Percentiles rank a stretch among this genome's conserved stretches.
Conservation (phyloP, 2,329 filamentous ascomycete species). For the Fusarium secorum region DNA sequence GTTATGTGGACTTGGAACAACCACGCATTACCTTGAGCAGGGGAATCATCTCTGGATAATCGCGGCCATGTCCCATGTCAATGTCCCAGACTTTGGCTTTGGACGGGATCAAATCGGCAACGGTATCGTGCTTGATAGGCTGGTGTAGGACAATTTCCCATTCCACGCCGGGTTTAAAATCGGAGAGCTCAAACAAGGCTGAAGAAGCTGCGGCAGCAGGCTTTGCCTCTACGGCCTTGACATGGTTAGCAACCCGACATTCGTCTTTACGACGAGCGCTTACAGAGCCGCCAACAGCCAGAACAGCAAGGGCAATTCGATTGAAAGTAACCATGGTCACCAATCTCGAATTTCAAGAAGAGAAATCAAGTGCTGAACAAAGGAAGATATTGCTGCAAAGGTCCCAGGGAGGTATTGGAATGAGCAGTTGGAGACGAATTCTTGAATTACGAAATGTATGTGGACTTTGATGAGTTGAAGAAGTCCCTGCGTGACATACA, state of each 20-base stretch:
- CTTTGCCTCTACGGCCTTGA: constrained; percentile 7
- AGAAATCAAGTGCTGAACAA: not conserved
- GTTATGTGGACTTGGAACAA: not conserved
- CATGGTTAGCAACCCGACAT: constrained; percentile 6
- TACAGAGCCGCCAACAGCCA: constrained; percentile 22
- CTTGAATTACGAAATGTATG: not conserved
- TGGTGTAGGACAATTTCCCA: constrained; percentile 46
- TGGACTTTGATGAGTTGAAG: not conserved
- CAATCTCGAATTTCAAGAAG: not conserved
- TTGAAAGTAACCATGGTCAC: constrained; percentile 30
- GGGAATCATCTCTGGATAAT: constrained; percentile 41
- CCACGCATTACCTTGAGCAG: constrained; percentile 38
- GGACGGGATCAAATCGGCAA: constrained; percentile 38
- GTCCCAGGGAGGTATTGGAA: not conserved
- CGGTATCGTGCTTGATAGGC: constrained; percentile 41
- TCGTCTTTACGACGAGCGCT: constrained; percentile 20
- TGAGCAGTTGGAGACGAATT: not conserved
- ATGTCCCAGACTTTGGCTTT: constrained; percentile 45
- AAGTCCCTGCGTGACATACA: not conserved
- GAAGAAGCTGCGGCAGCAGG: not conserved
- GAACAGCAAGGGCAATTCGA: constrained; percentile 16
- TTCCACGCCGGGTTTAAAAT: constrained; percentile 42
- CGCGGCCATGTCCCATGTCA: constrained; percentile 42
- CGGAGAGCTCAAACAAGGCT: not conserved
- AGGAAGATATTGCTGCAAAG: not conserved